Conservation (phyloP, 2,329 filamentous ascomycete species). For the Pseudogymnoascus verrucosus region DNA sequence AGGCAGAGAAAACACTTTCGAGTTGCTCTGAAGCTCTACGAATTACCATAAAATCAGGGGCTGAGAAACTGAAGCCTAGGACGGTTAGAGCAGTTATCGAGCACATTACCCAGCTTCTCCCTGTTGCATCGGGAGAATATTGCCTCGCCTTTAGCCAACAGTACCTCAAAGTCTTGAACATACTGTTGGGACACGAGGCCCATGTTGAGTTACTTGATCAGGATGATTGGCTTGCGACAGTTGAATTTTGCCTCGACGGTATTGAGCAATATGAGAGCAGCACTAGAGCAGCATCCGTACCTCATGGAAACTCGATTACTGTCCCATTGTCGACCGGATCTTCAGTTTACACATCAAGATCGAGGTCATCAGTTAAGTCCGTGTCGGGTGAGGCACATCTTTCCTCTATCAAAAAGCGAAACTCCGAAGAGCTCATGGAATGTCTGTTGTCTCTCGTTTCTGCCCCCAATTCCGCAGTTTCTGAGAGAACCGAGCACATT, state of each 20-base stretch:
- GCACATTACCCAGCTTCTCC: slow-evolving; percentile 71
- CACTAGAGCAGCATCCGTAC: slow-evolving; percentile 12
- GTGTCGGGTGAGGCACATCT: slow-evolving; percentile 24
- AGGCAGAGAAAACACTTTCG: slow-evolving; percentile 50
- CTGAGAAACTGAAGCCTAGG: slow-evolving; percentile 61
- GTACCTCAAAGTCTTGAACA: slow-evolving; percentile 68
- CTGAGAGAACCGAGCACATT: slow-evolving; percentile 47
- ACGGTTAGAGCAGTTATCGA: slow-evolving; percentile 72
- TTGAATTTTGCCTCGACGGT: slow-evolving; percentile 54
- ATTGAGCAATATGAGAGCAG: slow-evolving; percentile 43
- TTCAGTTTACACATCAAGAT: slow-evolving; percentile 14
- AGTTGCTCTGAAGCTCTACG: slow-evolving; percentile 66
- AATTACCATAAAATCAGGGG: slow-evolving; percentile 60
- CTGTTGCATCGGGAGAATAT: slow-evolving; percentile 51
- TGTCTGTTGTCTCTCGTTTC: slow-evolving; percentile 58
- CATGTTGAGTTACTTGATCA: slow-evolving; percentile 72
- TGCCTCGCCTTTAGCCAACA: slow-evolving; percentile 64
- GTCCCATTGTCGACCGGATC: slow-evolving; percentile 14
- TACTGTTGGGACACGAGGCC: slow-evolving; percentile 62
- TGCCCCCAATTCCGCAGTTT: slow-evolving; percentile 59
- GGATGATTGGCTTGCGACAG: slow-evolving; percentile 31
- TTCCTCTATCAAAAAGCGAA: slow-evolving; percentile 25
- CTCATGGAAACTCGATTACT: slow-evolving; percentile 16
- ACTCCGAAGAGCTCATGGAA: slow-evolving; percentile 49
- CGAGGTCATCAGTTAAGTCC: slow-evolving; percentile 21